phyloP scores from a whole-genome alignment of 2,329 filamentous ascomycete species.

The Fusarium illudens region DNA sequence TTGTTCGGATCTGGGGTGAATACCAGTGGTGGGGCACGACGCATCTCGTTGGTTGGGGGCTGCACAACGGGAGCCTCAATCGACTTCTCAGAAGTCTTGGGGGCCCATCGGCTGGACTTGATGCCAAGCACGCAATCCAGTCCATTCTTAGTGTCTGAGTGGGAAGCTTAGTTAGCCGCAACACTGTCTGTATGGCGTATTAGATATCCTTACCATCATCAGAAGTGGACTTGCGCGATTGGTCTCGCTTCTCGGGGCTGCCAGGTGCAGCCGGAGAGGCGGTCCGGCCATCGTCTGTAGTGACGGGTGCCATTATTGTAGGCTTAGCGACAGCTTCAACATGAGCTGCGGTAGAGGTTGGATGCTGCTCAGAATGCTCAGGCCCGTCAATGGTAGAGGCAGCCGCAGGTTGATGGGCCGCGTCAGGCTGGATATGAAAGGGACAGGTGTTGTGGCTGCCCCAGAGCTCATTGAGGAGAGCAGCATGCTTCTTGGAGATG shows the following conservation, averaged over 20 bases:
- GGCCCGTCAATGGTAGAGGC: neutral
- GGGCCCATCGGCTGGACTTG: constrained; percentile 24
- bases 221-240: neutral
- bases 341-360: neutral
- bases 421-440: neutral
- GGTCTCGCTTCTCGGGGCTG: neutral
- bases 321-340: neutral
- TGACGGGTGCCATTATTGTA: neutral
- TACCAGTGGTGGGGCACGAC: neutral
- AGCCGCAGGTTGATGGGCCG: neutral
- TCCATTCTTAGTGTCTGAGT: neutral
- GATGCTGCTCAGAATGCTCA: too few species aligned
- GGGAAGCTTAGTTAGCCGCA: neutral
- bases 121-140: constrained; percentile 7
- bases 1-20: constrained; percentile 8
- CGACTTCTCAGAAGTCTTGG: neutral
- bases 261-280: too few species aligned
- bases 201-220: neutral
- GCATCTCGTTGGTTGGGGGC: neutral
- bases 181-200: fast-evolving
- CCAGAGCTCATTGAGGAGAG: constrained; percentile 12
- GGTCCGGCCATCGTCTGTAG: neutral
- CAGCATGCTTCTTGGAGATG: neutral
- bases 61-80: neutral
- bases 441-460: constrained; percentile 11